Base-by-base conservation (phyloP, 257 asterid genomes). In the Solanum habrochaites region DNA sequence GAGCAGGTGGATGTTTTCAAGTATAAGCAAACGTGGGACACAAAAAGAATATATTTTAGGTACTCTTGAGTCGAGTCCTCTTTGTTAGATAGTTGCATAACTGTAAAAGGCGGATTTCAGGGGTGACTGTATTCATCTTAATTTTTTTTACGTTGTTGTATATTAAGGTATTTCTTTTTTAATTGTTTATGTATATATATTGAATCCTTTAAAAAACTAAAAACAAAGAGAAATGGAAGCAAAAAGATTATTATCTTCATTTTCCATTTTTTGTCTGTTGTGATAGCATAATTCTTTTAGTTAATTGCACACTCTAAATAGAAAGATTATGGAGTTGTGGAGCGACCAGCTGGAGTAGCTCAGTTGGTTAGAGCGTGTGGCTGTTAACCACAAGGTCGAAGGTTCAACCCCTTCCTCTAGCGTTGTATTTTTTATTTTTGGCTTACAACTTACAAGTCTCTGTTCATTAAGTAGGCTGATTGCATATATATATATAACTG, bases 331-430 rank as follows among this genome's bases (percentile, higher is more conserved):
- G 47, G 12, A 42, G 4, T 10, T 42, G 47, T 42, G 47, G 47
- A 42, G 1, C 47, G 1, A 89, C 89, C 90, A 52, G 62, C 62
- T 52, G 62, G 62, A 52, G 62, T 52, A 52, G 23, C 62, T 90
- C 90, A 89, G 92, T 74, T 71, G 91, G 90, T 89, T 89, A 87
- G 92, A 90, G 90, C 90, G 84, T 83, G 86, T 89, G 88, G 89
- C 91, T 75, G 84, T 90, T 90, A 89, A 89, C 90, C 90, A 87
- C 87, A 86, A 90, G 90, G 90, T 89, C 88, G 91, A 83, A 90
- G 90, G 92, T 90, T 88, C 90, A 89, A 89, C 14, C 78, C 81
- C 52, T 73, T 21, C 21, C 20, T 74, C 82, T 40, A 40, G 82
- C 58, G 82, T 49, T 39, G 42, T 39, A 39, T 42, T 42, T 42